These are phyloP conservation scores for Peronospora destructor DNA, from an alignment of 352 stramenopile species.

Conservation along the genomic window DNA sequence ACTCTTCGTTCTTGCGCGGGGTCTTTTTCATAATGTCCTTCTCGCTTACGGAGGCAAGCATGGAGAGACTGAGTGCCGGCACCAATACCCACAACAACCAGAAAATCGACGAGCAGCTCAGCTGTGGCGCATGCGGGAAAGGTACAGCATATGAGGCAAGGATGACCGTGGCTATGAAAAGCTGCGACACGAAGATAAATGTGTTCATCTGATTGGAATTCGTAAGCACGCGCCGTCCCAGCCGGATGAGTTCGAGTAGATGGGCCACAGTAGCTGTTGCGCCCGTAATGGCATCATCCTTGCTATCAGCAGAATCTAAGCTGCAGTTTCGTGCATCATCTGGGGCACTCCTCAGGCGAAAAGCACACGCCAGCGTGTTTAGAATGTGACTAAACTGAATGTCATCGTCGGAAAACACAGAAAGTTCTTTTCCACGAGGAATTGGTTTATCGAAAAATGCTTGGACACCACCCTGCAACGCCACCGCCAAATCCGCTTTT, in stretches of 20 bases:
- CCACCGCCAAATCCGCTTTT: constrained; percentile 61
- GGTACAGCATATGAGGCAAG: constrained; percentile 57
- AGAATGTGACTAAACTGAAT: constrained; percentile 79
- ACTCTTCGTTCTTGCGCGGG: constrained; percentile 75
- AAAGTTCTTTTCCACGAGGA: constrained; percentile 43
- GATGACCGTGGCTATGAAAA: constrained; percentile 74
- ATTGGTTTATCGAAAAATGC: constrained; percentile 69
- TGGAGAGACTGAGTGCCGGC: constrained; percentile 61
- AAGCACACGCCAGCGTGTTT: constrained; percentile 74
- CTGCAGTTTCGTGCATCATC: constrained; percentile 11
- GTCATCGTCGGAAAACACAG: constrained; percentile 68
- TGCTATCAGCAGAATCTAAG: constrained; percentile 6
- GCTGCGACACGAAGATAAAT: constrained; percentile 82
- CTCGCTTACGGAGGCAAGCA: constrained; percentile 67
- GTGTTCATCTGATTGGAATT: constrained; percentile 80
- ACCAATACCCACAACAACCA: constrained; percentile 81
- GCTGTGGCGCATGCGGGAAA: constrained; percentile 67
- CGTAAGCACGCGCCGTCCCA: constrained; percentile 72
- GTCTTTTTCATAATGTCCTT: constrained; percentile 79
- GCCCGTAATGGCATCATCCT: constrained; percentile 25
- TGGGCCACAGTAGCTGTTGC: constrained; percentile 48
- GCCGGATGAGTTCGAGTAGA: constrained; percentile 73
- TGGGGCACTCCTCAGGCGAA: constrained; percentile 42
- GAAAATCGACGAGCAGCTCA: constrained; percentile 73
- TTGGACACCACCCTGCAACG: constrained; percentile 55